Evolutionary conservation across 2,329 filamentous ascomycete species (phyloP), one percentile per base, ranked within the genome.

Genomic region (Magnaporthiopsis rhizophila): DNA sequence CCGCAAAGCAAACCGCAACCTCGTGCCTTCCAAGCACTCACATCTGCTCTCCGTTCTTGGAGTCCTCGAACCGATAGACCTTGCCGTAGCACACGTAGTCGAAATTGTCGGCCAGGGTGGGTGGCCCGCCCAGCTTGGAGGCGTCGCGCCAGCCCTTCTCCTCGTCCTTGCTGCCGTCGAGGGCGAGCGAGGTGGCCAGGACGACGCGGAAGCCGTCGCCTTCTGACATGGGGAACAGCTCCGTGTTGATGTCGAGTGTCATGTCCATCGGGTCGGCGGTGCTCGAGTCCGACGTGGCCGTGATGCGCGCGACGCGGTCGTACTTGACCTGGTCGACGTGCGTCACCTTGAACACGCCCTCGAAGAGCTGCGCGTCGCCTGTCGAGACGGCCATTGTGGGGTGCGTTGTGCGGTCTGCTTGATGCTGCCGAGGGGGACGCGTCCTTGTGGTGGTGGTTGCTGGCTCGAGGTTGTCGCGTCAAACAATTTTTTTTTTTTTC

Each of bases 71-170:
- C 75, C 90, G 87, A 78, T 96, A 95, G 66, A 94, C 89, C 82
- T 94, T 95, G 69, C 91, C 91, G 72, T 92, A 86, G 77, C 90
- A 94, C 65, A 96, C 91, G 73, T 96, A 96, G 74, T 95, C 91
- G 76, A 87, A 96, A 78, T 90, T 85, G 73, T 95, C 91, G 45
- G 91, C 90, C 66, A 89, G 78, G 36, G 84, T 87, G 38, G 82
- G 78, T 69, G 87, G 84, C 65, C 77, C 75, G 60, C 79, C 80
- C 34, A 74, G 75, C 72, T 84, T 83, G 68, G 79, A 79, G 50
- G 87, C 83, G 71, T 96, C 90, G 73, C 91, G 86, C 94, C 95
- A 99, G 69, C 90, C 89, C 76, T 82, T 89, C 74, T 80, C 82
- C 69, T 92, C 87, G 72, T 91, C 86, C 76, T 90, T 94, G 68